Base-by-base conservation (phyloP, 352 stramenopile genomes). In the Pythium insidiosum region DNA sequence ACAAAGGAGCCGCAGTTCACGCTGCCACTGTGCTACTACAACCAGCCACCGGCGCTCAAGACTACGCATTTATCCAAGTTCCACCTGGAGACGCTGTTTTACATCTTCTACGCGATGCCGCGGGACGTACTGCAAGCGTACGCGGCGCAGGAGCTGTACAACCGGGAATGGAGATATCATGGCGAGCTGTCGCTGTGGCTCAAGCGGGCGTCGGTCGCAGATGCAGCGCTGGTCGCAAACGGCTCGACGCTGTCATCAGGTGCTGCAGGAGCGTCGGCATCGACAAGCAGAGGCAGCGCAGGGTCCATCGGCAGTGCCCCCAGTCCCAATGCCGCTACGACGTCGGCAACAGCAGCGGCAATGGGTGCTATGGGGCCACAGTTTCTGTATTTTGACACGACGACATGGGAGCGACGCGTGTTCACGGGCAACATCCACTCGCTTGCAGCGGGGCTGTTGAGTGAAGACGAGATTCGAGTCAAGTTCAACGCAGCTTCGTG, bases 21-120 rank as follows among this genome's bases (percentile, higher is more conserved):
- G 30, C 63, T 91, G 57, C 81, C 81, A 10, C 73, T 69, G 47
- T 94, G 81, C 62, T 94, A 94, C 65, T 90, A 90, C 67, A 91
- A 90, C 57, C 92, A 97, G 73, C 91, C 95, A 38, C 92, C 95
- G n/a, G 87, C 94, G 41, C 78, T 99, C 40, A 98, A 98, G 77
- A 97, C 91, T 38, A 95, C 89, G 47, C 94, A 99, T 58, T 77
- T 99, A 55, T 94, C 84, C 41, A 98, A 99, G 70, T 99, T 99
- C 66, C 87, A 98, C 57, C 70, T 98, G 36, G 95, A 99, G 79
- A 99, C 96, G 43, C 73, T 99, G 19, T 99, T 99, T 72, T 99
- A 98, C 75, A 97, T 99, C 58, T 99, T 99, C 68, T 99, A 99
- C 73, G 90, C 89, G 43, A 95, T 99, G 76, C 96, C 96, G 35